Conservation (phyloP, 2,329 filamentous ascomycete genomes). For the Pseudonectria foliicola region DNA sequence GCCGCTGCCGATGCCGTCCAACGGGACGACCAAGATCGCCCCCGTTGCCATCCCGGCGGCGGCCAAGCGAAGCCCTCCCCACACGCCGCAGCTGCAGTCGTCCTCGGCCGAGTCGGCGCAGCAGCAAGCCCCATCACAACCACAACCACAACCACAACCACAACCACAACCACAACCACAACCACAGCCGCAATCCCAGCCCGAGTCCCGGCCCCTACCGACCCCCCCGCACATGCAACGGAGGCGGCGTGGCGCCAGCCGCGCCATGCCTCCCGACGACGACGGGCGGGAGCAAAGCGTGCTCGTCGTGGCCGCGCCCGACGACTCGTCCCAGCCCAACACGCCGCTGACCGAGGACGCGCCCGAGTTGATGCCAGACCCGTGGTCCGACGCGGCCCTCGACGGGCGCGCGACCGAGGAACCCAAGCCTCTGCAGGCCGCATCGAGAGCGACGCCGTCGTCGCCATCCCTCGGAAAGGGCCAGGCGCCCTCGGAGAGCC, state of each 20-base stretch:
- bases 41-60: slow-evolving; percentile 49
- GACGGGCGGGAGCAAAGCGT: slow-evolving; percentile 48
- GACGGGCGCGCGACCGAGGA: slow-evolving; percentile 10
- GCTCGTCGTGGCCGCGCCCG: slow-evolving; percentile 58
- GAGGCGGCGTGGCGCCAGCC: slow-evolving; percentile 29
- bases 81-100: slow-evolving; percentile 6
- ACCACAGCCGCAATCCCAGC: too few relatives aligned
- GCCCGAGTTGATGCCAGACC: slow-evolving; percentile 6
- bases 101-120: slow-evolving; percentile 9
- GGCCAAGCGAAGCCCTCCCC: slow-evolving; percentile 52
- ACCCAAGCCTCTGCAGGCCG: slow-evolving; percentile 10
- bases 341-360: slow-evolving; percentile 39
- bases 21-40: slow-evolving; percentile 51
- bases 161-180: slow-evolving; percentile 7
- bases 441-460: slow-evolving; percentile 4
- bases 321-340: slow-evolving; percentile 49
- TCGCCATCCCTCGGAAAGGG: slow-evolving; percentile 8
- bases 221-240: slow-evolving; percentile 29
- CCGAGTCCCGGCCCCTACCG: slow-evolving; percentile 3
- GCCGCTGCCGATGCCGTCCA: slow-evolving; percentile 62
- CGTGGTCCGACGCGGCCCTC: slow-evolving; percentile 10
- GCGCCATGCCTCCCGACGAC: slow-evolving; percentile 28
- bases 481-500: neutral
- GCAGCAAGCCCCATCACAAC: slow-evolving; percentile 23
- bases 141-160: slow-evolving; percentile 9